phyloP scores from a whole-genome alignment of 2,329 filamentous ascomycete genomes.

The Lizonia empirigonia region DNA sequence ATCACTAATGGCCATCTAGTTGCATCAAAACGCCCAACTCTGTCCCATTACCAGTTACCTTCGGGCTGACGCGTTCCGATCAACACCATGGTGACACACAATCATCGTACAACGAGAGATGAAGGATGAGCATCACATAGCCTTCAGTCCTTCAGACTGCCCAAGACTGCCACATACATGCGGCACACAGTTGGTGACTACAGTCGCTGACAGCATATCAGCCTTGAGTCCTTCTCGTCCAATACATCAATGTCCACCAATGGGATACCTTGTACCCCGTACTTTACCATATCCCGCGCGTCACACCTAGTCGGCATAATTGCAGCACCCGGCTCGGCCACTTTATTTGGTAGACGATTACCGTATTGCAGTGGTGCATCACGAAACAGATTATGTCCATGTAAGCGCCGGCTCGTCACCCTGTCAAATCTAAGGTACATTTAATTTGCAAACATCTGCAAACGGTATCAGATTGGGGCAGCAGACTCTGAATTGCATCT shows the following conservation, averaged over 20 bases:
- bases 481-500: conserved; percentile 25
- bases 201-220: neutral
- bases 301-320: conserved; percentile 29
- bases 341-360: conserved; percentile 27
- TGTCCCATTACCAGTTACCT: conserved; percentile 5
- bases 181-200: conserved; percentile 2
- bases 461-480: conserved; percentile 27
- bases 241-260: neutral
- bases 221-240: neutral
- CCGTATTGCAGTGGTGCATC: conserved; percentile 34
- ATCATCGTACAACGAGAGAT: neutral
- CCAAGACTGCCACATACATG: neutral
- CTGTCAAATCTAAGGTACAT: conserved; percentile 18
- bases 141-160: conserved; percentile 16
- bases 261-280: conserved; percentile 5
- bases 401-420: conserved; percentile 32
- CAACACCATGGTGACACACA: neutral
- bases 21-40: conserved; percentile 22
- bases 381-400: conserved; percentile 29
- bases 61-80: conserved; percentile 29
- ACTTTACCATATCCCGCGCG: conserved; percentile 35
- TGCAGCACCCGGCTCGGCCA: conserved; percentile 36
- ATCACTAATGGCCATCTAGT: conserved; percentile 30
- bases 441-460: conserved; percentile 20
- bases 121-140: neutral